Conservation (phyloP, 2,329 filamentous ascomycete genomes). For the Chaetomiaceae sp. region DNA sequence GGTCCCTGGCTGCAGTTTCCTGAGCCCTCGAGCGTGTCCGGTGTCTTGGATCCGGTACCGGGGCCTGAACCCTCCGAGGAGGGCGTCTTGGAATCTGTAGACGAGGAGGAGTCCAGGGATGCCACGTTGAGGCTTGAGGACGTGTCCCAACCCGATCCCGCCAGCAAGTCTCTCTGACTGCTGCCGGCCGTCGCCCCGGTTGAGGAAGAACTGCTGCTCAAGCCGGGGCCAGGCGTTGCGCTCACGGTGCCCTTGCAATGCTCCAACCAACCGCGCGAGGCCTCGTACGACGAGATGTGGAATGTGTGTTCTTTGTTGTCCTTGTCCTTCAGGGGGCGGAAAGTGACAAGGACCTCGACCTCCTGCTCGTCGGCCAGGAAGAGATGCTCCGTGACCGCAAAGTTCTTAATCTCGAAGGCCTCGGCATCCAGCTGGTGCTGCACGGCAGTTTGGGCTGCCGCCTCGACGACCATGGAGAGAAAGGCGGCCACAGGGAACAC, state of each 20-base stretch:
- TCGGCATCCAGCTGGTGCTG: no score
- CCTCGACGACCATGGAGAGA: slow-evolving; percentile 38
- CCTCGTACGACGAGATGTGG: slow-evolving; percentile 30
- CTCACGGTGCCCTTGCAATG: slow-evolving; percentile 29
- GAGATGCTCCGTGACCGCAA: slow-evolving; percentile 24
- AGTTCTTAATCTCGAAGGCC: no score
- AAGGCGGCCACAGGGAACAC: slow-evolving; percentile 44
- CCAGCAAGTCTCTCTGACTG: no score
- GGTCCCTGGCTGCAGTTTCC: no score
- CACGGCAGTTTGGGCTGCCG: slow-evolving; percentile 26
- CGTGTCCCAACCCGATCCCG: slow-evolving; percentile 9
- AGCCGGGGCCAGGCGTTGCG: background rate
- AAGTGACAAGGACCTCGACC: slow-evolving; percentile 27
- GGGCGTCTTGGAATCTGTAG: no score
- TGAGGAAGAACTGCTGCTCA: no score
- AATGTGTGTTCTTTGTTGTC: slow-evolving; percentile 28
- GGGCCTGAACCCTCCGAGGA: slow-evolving; percentile 17
- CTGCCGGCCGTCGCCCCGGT: no score
- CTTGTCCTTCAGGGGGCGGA: slow-evolving; percentile 20
- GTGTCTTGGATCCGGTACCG: slow-evolving; percentile 1
- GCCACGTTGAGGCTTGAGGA: background rate
- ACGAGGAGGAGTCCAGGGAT: slow-evolving; percentile 16
- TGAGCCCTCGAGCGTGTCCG: slow-evolving; percentile 14
- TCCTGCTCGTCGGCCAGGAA: slow-evolving; percentile 29
- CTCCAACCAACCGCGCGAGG: slow-evolving; percentile 28